A percentile compares a stretch with the other conserved stretches of the same genome.
phyloP scores from a whole-genome alignment of 495 filamentous ascomycete species.

The Pyrenula aspistea region DNA sequence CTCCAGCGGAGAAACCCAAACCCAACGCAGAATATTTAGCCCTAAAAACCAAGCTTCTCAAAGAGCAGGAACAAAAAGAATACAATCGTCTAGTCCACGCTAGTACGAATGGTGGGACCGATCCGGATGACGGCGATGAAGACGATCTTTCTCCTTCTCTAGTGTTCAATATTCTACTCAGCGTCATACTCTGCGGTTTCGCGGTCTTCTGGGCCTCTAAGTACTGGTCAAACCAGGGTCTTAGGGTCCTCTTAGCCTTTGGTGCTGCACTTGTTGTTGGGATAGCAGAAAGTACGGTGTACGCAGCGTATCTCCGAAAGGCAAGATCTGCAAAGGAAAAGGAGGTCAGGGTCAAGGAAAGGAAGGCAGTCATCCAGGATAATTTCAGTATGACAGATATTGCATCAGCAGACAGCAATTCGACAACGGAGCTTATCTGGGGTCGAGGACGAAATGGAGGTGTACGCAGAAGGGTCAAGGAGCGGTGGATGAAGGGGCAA shows the following conservation, averaged over 20 bases:
- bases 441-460: slow-evolving; percentile 34
- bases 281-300: slow-evolving; percentile 78
- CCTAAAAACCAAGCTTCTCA: slow-evolving; percentile 73
- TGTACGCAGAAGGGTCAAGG: slow-evolving; percentile 28
- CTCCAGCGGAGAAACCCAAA: slow-evolving; percentile 64
- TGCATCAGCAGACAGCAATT: slow-evolving; percentile 5
- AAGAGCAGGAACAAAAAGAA: slow-evolving; percentile 61
- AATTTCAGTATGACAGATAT: slow-evolving; percentile 5
- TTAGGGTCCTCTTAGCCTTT: slow-evolving; percentile 26
- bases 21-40: slow-evolving; percentile 78
- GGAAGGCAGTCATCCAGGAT: slow-evolving; percentile 55
- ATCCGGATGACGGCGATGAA: slow-evolving; percentile 31
- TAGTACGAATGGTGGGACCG: background rate
- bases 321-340: slow-evolving; percentile 57
- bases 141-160: slow-evolving; percentile 31
- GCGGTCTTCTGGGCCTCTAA: slow-evolving; percentile 29
- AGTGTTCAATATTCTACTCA: slow-evolving; percentile 35
- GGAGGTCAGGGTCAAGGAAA: slow-evolving; percentile 53
- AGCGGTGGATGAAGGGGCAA: slow-evolving; percentile 29
- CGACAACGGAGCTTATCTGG: slow-evolving; percentile 30
- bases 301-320: slow-evolving; percentile 73
- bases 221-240: slow-evolving; percentile 19
- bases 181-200: slow-evolving; percentile 32
- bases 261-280: slow-evolving; percentile 48
- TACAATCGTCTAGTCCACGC: slow-evolving; percentile 60